A percentile compares a stretch with the other conserved stretches of the same genome.
Evolutionary conservation across 768 basidiomycete species (phyloP).

Genomic region (Termitomyces sp.): DNA sequence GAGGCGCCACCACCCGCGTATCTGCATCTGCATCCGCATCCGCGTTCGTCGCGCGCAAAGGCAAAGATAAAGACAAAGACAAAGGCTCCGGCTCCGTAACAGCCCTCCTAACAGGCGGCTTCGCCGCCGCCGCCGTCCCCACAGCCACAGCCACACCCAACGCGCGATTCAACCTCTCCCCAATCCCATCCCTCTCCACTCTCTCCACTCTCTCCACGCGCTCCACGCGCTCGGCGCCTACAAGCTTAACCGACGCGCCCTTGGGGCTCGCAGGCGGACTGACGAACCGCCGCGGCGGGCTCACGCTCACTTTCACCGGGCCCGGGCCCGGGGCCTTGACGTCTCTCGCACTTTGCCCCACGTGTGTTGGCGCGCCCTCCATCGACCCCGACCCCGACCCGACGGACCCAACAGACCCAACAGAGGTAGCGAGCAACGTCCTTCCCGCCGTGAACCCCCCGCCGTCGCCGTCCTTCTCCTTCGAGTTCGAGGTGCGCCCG

Average conservation of each 20-base stretch:
- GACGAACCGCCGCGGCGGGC: slow-evolving; percentile 30
- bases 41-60: no score
- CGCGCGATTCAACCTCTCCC: slow-evolving; percentile 37
- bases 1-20: no score
- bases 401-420: no score
- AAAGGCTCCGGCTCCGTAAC: neutral
- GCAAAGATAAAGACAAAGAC: neutral
- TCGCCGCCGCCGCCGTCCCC: no score
- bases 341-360: no score
- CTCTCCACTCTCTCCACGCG: neutral
- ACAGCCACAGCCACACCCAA: neutral
- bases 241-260: slow-evolving; percentile 12
- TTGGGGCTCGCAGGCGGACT: slow-evolving; percentile 31
- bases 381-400: no score
- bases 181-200: slow-evolving; percentile 30
- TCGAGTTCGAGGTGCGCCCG: slow-evolving; percentile 1
- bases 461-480: no score
- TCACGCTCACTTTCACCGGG: slow-evolving; percentile 16
- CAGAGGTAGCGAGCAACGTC: slow-evolving; percentile 19
- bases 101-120: neutral
- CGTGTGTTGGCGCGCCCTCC: no score
- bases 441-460: slow-evolving; percentile 35
- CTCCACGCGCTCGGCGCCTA: neutral
- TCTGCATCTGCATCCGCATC: no score
- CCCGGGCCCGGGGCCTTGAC: no score